A percentile compares a stretch with the other conserved stretches of the same genome.
These are phyloP conservation scores for Neonectria faginata DNA, from an alignment of 2,329 filamentous ascomycete species.

Conservation along the genomic window DNA sequence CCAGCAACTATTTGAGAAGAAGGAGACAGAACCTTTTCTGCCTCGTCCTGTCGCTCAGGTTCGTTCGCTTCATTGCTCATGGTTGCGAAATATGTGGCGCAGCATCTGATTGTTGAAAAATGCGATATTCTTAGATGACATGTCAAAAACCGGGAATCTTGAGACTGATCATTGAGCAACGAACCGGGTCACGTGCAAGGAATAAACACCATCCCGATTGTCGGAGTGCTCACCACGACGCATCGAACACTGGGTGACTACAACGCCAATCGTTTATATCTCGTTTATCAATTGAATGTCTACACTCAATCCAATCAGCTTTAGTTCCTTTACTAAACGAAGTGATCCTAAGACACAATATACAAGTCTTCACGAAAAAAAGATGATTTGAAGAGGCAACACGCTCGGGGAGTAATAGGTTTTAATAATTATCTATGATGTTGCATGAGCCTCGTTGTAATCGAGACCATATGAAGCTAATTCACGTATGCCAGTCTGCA, in stretches of 20 bases:
- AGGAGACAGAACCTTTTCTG: not conserved
- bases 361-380: not conserved
- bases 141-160: not conserved
- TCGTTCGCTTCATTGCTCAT: not conserved
- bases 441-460: not conserved
- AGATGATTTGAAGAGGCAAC: not conserved
- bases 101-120: not conserved
- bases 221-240: not conserved
- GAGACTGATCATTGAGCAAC: too few species aligned
- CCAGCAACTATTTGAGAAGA: not conserved
- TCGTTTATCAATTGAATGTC: too few species aligned
- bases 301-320: too few species aligned
- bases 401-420: not conserved
- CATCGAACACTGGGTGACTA: not conserved
- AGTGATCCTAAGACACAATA: too few species aligned
- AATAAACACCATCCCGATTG: not conserved
- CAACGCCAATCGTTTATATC: not conserved
- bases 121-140: not conserved
- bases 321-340: too few species aligned
- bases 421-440: not conserved
- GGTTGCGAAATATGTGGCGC: not conserved
- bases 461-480: not conserved
- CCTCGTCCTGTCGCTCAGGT: not conserved
- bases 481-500: not conserved
- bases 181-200: not conserved